phyloP scores from a whole-genome alignment of 108 stramenopile species.

The Pseudonitzschia multistriata region DNA sequence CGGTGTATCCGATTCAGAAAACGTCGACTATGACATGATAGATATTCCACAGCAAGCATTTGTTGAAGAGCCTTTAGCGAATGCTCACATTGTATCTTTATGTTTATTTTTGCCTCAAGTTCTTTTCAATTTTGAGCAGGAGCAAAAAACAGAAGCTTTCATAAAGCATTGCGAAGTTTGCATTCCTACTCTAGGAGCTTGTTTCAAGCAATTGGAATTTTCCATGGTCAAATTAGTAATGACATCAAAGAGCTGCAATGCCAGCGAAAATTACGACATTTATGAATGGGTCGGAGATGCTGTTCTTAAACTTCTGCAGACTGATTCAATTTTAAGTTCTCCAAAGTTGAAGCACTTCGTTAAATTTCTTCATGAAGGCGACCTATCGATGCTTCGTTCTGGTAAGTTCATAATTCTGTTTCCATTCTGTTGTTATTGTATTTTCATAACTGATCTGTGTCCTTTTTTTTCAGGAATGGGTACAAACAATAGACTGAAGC shows the following conservation, averaged over 20 bases:
- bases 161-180: slow-evolving; percentile 32
- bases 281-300: slow-evolving; percentile 64
- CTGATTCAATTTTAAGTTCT: slow-evolving; percentile 49
- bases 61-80: slow-evolving; percentile 44
- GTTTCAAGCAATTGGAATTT: slow-evolving; percentile 19
- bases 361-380: slow-evolving; percentile 55
- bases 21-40: slow-evolving; percentile 16
- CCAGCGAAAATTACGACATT: slow-evolving; percentile 41
- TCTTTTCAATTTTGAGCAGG: slow-evolving; percentile 38
- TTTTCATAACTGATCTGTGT: background rate
- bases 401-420: slow-evolving; percentile 31
- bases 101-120: slow-evolving; percentile 53
- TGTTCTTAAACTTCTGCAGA: slow-evolving; percentile 60
- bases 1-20: background rate
- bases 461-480: slow-evolving; percentile 41
- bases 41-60: slow-evolving; percentile 42
- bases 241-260: slow-evolving; percentile 43
- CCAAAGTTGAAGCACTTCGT: slow-evolving; percentile 29
- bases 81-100: slow-evolving; percentile 45
- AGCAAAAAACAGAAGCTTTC: slow-evolving; percentile 32
- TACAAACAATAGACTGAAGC: slow-evolving; percentile 36
- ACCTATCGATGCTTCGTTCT: slow-evolving; percentile 46
- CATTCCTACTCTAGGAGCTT: slow-evolving; percentile 36
- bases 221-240: slow-evolving; percentile 26
- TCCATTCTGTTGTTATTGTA: background rate